Conservation (phyloP, 495 filamentous ascomycete species). For the Penicillium malachiteum region DNA sequence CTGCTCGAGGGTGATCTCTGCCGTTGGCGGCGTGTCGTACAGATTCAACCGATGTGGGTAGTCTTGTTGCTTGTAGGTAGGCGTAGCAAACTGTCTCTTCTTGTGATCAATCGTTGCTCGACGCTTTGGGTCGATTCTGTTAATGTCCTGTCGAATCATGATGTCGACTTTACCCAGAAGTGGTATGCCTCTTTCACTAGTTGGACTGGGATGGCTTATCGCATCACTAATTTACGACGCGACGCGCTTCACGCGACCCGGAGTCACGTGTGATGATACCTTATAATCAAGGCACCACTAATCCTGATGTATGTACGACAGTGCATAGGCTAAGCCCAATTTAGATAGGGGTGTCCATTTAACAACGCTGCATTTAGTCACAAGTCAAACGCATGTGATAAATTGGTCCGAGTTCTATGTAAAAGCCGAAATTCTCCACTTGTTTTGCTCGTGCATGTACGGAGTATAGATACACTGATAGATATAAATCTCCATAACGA, state of each 20-base stretch:
- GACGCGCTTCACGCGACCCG: conserved; percentile 1
- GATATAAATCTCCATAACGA: background rate
- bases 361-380: no score
- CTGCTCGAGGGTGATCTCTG: conserved; percentile 93
- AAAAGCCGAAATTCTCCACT: background rate
- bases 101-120: conserved; percentile 71
- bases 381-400: conserved; percentile 2
- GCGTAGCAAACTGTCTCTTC: conserved; percentile 80
- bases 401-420: background rate
- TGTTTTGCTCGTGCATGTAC: background rate
- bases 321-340: no score
- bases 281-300: no score
- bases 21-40: conserved; percentile 83
- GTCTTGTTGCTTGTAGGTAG: conserved; percentile 66
- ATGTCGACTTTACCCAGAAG: conserved; percentile 17
- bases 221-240: conserved; percentile 18
- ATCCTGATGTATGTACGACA: no score
- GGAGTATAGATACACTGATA: background rate
- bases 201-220: background rate
- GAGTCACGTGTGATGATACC: background rate
- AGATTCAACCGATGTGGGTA: conserved; percentile 90
- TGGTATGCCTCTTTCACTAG: background rate
- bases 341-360: no score
- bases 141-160: conserved; percentile 72
- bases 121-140: conserved; percentile 79